These are phyloP conservation scores for Phytophthora cactorum DNA, from an alignment of 352 stramenopile species.

Conservation along the genomic window DNA sequence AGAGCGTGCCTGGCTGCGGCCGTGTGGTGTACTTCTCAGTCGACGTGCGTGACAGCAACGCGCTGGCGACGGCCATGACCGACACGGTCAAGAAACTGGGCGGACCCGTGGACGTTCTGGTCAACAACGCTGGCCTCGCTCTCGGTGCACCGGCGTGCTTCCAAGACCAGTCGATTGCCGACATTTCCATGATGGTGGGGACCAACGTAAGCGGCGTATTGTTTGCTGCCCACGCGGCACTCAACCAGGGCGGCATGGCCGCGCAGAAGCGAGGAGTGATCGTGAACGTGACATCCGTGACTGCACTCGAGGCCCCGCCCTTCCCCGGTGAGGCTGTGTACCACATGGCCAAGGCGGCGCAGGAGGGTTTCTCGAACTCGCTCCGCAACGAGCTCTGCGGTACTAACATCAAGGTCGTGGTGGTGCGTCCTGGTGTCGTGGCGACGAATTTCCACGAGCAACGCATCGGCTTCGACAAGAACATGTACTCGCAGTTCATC, in stretches of 20 bases:
- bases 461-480: constrained; percentile 32
- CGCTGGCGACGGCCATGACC: constrained; percentile 17
- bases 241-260: constrained; percentile 35
- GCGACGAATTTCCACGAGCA: constrained; percentile 44
- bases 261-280: constrained; percentile 29
- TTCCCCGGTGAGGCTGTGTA: constrained; percentile 39
- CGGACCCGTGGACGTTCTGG: constrained; percentile 26
- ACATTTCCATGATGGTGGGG: constrained; percentile 37
- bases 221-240: constrained; percentile 28
- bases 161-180: constrained; percentile 30
- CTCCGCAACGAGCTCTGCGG: constrained; percentile 35
- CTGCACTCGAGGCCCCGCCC: constrained; percentile 29
- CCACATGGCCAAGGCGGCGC: constrained; percentile 32
- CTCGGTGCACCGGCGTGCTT: constrained; percentile 32
- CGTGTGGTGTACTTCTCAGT: constrained; percentile 23
- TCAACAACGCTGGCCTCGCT: constrained; percentile 39
- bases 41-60: constrained; percentile 20
- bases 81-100: constrained; percentile 23
- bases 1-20: constrained; percentile 8
- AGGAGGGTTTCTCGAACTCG: constrained; percentile 39
- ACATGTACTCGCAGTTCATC: constrained; percentile 35
- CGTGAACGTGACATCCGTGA: constrained; percentile 40
- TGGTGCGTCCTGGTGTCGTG: constrained; percentile 38
- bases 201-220: constrained; percentile 34
- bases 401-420: constrained; percentile 40